Evolutionary conservation across 208 protist species (phyloP).

Genomic region (Crithidia brevicula): DNA sequence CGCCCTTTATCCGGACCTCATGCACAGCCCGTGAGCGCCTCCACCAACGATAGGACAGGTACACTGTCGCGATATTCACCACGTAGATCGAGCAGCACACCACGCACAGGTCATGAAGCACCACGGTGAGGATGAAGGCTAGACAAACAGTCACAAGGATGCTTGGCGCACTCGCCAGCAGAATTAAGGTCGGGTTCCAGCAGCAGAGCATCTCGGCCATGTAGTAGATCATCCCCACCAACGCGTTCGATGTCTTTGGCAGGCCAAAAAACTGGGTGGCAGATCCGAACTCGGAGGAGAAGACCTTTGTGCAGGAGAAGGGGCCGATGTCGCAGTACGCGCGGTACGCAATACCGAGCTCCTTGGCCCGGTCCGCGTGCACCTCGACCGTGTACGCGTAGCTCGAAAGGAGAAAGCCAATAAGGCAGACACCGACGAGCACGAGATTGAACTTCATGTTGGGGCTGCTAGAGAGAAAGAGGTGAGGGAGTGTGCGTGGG

Average conservation of each 20-base stretch:
- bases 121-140: constrained; percentile 52
- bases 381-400: constrained; percentile 79
- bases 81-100: constrained; percentile 81
- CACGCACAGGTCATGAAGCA: constrained; percentile 68
- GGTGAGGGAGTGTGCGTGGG: background rate
- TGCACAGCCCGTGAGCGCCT: constrained; percentile 6
- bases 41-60: constrained; percentile 48
- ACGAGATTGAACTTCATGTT: constrained; percentile 25
- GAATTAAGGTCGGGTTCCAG: constrained; percentile 40
- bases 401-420: constrained; percentile 57
- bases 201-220: constrained; percentile 44
- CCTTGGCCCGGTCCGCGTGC: constrained; percentile 39
- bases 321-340: constrained; percentile 74
- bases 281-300: constrained; percentile 70
- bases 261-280: constrained; percentile 62
- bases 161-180: constrained; percentile 46
- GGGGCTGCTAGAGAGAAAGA: constrained; percentile 1
- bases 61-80: constrained; percentile 60
- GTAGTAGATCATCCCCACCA: constrained; percentile 70
- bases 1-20: background rate
- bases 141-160: constrained; percentile 45
- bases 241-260: constrained; percentile 67
- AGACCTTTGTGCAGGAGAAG: constrained; percentile 78
- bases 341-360: constrained; percentile 46
- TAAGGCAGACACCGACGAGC: constrained; percentile 39